Conservation (phyloP, 306 rosid genomes). For the Cucurbita ficifolia region DNA sequence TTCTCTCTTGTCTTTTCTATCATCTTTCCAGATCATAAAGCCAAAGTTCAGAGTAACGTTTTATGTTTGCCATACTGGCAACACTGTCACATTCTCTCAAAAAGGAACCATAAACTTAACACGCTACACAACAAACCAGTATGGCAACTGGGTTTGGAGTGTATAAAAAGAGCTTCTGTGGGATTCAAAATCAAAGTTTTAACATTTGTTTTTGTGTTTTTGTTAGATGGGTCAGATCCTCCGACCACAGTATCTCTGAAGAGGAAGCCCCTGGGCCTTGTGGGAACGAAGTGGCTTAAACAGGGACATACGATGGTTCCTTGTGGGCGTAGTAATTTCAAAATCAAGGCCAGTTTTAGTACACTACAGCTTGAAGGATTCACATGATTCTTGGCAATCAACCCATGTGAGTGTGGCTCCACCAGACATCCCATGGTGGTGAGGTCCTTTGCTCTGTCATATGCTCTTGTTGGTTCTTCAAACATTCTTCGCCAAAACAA, state of each 20-base stretch:
- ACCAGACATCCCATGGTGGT: not conserved
- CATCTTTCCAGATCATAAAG: constrained; percentile 4
- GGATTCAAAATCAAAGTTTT: not conserved
- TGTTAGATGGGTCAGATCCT: not conserved
- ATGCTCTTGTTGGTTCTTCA: not conserved
- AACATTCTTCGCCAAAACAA: constrained; percentile 2
- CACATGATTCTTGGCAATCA: not conserved
- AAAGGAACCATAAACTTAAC: not conserved
- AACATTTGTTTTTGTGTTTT: not conserved
- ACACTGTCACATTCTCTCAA: not conserved
- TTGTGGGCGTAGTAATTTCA: not conserved
- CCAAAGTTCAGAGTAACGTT: not conserved
- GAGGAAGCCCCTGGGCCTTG: not conserved
- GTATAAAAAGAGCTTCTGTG: not conserved
- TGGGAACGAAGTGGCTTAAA: not conserved
- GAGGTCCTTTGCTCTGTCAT: not conserved
- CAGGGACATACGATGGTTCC: not conserved
- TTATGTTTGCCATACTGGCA: not conserved
- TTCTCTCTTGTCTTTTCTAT: not conserved
- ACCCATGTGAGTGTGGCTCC: constrained; percentile 8
- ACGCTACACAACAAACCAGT: not conserved
- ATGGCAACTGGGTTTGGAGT: not conserved
- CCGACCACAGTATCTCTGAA: not conserved
- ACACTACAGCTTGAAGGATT: not conserved
- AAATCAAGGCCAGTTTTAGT: not conserved